Conservation (phyloP, 202 grass and related monocot genomes). For the Carex arenaria region DNA sequence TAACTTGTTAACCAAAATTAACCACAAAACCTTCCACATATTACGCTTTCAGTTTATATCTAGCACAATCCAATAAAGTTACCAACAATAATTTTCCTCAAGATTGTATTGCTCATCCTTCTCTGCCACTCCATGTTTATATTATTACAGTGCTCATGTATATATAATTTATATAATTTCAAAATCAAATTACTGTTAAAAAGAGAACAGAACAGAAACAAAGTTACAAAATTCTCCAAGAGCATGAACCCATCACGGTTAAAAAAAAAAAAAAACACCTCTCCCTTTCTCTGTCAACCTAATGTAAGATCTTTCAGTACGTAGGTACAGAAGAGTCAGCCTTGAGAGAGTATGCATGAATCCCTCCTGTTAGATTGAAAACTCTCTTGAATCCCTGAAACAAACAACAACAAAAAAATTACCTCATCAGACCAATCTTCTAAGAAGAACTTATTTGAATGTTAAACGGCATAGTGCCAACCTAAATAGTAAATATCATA, state of each 20-base stretch:
- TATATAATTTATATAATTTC: neutral
- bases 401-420: neutral
- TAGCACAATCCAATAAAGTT: too few relatives aligned
- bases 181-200: neutral
- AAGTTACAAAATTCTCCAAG: neutral
- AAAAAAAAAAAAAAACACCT: neutral
- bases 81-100: too few relatives aligned
- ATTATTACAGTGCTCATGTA: neutral
- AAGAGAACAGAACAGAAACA: neutral
- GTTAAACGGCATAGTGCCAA: neutral
- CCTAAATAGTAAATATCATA: neutral
- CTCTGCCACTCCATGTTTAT: neutral
- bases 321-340: constrained; percentile 72
- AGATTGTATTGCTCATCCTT: too few relatives aligned
- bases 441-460: neutral
- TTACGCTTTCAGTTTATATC: neutral
- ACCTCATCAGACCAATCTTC: neutral
- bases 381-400: constrained; percentile 86
- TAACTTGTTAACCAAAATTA: too few relatives aligned
- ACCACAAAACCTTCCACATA: too few relatives aligned
- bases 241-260: neutral
- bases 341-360: constrained; percentile 71
- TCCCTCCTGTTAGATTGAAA: constrained; percentile 73
- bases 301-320: constrained; percentile 37
- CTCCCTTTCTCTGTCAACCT: neutral